These are phyloP conservation scores for Colletotrichum coccodes DNA, from an alignment of 2,329 filamentous ascomycete genomes.

Conservation along the genomic window DNA sequence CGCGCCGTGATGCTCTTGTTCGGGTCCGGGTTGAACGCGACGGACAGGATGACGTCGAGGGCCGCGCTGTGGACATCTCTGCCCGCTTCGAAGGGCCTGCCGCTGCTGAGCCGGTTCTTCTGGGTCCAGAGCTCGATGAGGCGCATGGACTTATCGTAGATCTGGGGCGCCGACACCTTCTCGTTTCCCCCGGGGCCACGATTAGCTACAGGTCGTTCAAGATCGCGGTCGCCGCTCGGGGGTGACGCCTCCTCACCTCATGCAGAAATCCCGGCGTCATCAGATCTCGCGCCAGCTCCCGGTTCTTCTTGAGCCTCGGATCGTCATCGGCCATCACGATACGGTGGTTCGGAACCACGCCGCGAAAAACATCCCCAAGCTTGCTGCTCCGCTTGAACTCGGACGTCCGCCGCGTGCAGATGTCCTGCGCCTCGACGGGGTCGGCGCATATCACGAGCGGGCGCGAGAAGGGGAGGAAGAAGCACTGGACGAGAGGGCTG, in stretches of 20 bases:
- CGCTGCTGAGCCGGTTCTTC: slow-evolving; percentile 41
- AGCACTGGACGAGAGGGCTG: slow-evolving; percentile 44
- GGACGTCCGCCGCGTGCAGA: slow-evolving; percentile 41
- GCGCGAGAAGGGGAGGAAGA: slow-evolving; percentile 42
- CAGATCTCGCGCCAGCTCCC: slow-evolving; percentile 46
- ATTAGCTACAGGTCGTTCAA: no score
- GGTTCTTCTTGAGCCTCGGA: slow-evolving; percentile 44
- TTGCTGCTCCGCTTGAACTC: slow-evolving; percentile 45
- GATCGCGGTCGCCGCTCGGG: no score
- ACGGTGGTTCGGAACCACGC: slow-evolving; percentile 40
- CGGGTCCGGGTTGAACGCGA: slow-evolving; percentile 42
- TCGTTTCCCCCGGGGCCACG: background rate
- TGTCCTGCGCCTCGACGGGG: slow-evolving; percentile 44
- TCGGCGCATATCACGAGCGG: slow-evolving; percentile 44
- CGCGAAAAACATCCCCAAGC: slow-evolving; percentile 28
- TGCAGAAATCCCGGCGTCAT: slow-evolving; percentile 50
- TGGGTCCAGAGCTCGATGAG: slow-evolving; percentile 47
- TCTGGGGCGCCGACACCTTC: slow-evolving; percentile 48
- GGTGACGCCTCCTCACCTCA: slow-evolving; percentile 8
- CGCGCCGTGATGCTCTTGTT: background rate
- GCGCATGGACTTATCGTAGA: slow-evolving; percentile 43
- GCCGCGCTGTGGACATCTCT: slow-evolving; percentile 44
- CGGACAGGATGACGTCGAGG: slow-evolving; percentile 48
- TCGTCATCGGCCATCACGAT: slow-evolving; percentile 45
- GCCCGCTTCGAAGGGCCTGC: slow-evolving; percentile 43